phyloP scores from a whole-genome alignment of 2,329 filamentous ascomycete species.

The Phyllosticta citribraziliensis region DNA sequence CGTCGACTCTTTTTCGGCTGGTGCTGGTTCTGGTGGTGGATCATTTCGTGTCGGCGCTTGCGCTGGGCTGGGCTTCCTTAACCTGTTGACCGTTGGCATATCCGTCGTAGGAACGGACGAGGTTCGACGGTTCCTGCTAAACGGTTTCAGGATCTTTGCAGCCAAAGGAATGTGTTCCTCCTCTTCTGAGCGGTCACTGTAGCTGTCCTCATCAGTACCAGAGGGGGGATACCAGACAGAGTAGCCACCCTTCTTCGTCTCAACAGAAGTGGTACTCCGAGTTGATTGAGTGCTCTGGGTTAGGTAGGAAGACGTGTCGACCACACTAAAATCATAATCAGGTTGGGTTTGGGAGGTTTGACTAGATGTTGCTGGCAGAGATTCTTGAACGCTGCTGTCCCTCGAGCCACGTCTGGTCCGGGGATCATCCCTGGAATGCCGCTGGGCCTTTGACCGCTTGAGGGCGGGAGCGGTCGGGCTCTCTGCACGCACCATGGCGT shows the following conservation, averaged over 20 bases:
- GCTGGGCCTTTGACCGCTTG: slow-evolving; percentile 30
- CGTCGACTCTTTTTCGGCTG: slow-evolving; percentile 5
- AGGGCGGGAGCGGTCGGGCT: slow-evolving; percentile 23
- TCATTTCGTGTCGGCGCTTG: slow-evolving; percentile 21
- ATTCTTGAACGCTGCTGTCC: slow-evolving; percentile 18
- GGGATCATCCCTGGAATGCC: slow-evolving; percentile 23
- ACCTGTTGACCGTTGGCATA: slow-evolving; percentile 36
- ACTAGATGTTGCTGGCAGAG: not conserved
- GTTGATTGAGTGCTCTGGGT: slow-evolving; percentile 16
- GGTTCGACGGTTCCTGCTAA: slow-evolving; percentile 22
- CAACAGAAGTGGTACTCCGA: slow-evolving; percentile 5
- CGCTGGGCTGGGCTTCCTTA: slow-evolving; percentile 32
- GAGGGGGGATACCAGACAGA: slow-evolving; percentile 41
- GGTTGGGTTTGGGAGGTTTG: not conserved
- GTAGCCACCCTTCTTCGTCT: slow-evolving; percentile 27
- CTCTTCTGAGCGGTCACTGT: slow-evolving; percentile 14
- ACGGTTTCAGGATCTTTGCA: not conserved
- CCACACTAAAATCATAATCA: not conserved
- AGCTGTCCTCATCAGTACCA: slow-evolving; percentile 19
- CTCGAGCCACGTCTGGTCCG: slow-evolving; percentile 22
- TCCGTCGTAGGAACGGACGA: slow-evolving; percentile 40
- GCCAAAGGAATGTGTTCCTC: slow-evolving; percentile 8
- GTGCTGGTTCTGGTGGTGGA: not conserved
- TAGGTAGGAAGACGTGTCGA: slow-evolving; percentile 15
- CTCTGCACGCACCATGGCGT: slow-evolving; percentile 24